These are phyloP conservation scores for Plasmodium ovale DNA, from an alignment of 169 alveolate species.

Conservation along the genomic window DNA sequence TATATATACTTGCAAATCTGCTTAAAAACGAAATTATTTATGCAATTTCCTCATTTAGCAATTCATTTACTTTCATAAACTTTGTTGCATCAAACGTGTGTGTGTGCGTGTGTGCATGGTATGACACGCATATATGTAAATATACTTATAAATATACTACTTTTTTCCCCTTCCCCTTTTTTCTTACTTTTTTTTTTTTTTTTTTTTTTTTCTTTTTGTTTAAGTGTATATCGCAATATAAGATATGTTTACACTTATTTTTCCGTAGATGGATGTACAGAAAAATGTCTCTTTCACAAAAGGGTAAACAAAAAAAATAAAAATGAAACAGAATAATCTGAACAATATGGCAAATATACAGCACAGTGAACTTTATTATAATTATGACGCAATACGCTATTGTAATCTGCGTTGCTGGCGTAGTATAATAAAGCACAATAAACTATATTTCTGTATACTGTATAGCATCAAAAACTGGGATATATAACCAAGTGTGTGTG, in stretches of 20 bases:
- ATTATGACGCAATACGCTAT: no score
- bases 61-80: neutral
- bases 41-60: slow-evolving; percentile 2
- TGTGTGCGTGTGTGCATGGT: neutral
- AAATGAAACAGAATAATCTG: neutral
- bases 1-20: neutral
- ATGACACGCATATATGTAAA: neutral
- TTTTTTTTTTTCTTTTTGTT: no score
- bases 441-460: no score
- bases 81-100: neutral
- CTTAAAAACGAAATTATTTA: neutral
- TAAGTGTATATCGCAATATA: slow-evolving; percentile 20
- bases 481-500: no score
- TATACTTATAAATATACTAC: neutral
- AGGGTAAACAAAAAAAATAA: slow-evolving; percentile 5
- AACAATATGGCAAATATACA: neutral
- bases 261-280: neutral
- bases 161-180: neutral
- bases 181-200: slow-evolving; percentile 4
- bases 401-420: no score
- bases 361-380: neutral
- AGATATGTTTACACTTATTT: neutral
- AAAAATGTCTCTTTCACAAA: slow-evolving; percentile 21
- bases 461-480: no score
- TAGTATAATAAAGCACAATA: no score